A percentile compares a stretch with the other conserved stretches of the same genome.
phyloP scores from a whole-genome alignment of 2,329 filamentous ascomycete species.

The Cladobotryum protrusum region DNA sequence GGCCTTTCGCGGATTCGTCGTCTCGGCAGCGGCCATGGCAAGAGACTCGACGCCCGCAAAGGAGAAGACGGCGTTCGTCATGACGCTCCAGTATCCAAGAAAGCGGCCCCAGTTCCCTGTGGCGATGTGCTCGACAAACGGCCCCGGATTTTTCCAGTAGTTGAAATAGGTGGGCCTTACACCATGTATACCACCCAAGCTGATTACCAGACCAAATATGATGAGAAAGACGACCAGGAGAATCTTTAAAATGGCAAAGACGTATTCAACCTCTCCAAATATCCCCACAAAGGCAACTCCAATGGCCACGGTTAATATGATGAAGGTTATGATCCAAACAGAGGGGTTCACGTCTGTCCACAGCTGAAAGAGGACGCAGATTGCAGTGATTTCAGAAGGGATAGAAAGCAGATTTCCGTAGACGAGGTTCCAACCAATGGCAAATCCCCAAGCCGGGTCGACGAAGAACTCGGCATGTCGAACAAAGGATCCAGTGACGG shows the following conservation, averaged over 20 bases:
- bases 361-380: slow-evolving; percentile 55
- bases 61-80: slow-evolving; percentile 59
- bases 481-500: slow-evolving; percentile 58
- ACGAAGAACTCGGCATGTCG: slow-evolving; percentile 55
- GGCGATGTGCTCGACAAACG: slow-evolving; percentile 60
- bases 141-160: slow-evolving; percentile 64
- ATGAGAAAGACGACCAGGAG: slow-evolving; percentile 56
- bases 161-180: slow-evolving; percentile 56
- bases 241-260: slow-evolving; percentile 50
- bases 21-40: slow-evolving; percentile 57
- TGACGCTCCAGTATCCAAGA: slow-evolving; percentile 58
- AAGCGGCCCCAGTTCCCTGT: slow-evolving; percentile 55
- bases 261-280: slow-evolving; percentile 53
- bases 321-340: slow-evolving; percentile 45
- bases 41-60: slow-evolving; percentile 61
- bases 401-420: slow-evolving; percentile 51
- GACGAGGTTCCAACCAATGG: slow-evolving; percentile 48
- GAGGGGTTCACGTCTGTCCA: slow-evolving; percentile 54
- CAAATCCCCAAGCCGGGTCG: slow-evolving; percentile 53
- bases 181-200: slow-evolving; percentile 55
- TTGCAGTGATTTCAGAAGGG: slow-evolving; percentile 56
- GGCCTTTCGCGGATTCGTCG: slow-evolving; percentile 46
- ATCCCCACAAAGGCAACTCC: slow-evolving; percentile 53
- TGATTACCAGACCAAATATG: slow-evolving; percentile 55
- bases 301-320: slow-evolving; percentile 49